These are phyloP conservation scores for Hymenoscyphus infarciens DNA, from an alignment of 2,329 filamentous ascomycete genomes.

Conservation along the genomic window DNA sequence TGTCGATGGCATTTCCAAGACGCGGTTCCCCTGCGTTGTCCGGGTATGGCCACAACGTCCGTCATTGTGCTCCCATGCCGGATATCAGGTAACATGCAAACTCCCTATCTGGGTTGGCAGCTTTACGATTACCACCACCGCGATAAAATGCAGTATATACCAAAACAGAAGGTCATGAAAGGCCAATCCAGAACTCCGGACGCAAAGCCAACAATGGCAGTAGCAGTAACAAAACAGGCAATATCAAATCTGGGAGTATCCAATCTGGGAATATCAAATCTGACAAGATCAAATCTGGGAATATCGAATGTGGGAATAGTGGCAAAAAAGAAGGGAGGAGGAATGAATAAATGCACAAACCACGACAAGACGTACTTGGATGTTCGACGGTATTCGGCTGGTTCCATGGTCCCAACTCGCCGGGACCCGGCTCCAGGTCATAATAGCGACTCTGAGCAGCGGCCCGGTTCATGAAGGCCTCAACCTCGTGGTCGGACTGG, in stretches of 20 bases:
- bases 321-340: background rate
- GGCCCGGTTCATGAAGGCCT: conserved; percentile 8
- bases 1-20: background rate
- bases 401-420: background rate
- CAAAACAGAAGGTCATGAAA: conserved; percentile 5
- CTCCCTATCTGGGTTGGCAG: background rate
- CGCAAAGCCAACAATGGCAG: background rate
- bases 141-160: background rate
- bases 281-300: background rate
- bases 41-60: background rate
- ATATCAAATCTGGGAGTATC: background rate
- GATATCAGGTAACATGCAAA: background rate
- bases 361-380: background rate
- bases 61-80: background rate
- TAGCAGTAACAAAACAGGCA: background rate
- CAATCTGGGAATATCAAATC: background rate
- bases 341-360: background rate
- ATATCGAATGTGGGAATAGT: background rate
- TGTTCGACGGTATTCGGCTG: background rate
- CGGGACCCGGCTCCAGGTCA: conserved; percentile 7
- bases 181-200: background rate
- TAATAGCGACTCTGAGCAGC: conserved; percentile 8
- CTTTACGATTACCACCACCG: background rate
- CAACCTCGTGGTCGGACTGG: conserved; percentile 2
- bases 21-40: background rate